Conservation (phyloP, 2,329 filamentous ascomycete genomes). For the Scytalidium sp. region DNA sequence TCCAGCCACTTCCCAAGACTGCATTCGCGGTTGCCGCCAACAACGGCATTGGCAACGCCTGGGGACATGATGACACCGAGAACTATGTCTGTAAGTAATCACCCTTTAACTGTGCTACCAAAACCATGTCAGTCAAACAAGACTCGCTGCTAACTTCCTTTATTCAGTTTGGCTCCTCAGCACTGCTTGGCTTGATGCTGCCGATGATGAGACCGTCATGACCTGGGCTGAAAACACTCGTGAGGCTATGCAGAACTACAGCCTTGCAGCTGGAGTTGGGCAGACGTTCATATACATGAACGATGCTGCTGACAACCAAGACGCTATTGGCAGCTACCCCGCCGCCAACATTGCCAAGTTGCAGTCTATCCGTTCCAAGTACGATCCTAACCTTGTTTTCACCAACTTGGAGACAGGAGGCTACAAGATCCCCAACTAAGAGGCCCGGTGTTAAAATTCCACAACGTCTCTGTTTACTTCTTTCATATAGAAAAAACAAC, state of each 20-base stretch:
- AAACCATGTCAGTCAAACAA: neutral
- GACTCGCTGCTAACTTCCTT: neutral
- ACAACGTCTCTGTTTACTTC: no score
- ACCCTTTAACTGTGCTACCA: neutral
- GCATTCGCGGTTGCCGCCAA: neutral
- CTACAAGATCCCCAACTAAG: constrained; percentile 10
- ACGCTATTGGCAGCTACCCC: constrained; percentile 31
- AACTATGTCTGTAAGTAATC: neutral
- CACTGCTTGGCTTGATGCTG: constrained; percentile 20
- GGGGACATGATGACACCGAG: neutral
- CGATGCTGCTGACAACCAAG: constrained; percentile 30
- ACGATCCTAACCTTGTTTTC: constrained; percentile 22
- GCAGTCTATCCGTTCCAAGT: constrained; percentile 18
- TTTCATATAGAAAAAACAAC: no score
- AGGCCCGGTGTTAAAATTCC: neutral
- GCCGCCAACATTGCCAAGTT: constrained; percentile 27
- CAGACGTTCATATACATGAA: constrained; percentile 36
- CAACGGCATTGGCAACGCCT: constrained; percentile 2
- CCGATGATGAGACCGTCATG: constrained; percentile 29
- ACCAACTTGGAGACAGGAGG: constrained; percentile 14
- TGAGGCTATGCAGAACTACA: constrained; percentile 19
- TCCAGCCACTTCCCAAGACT: neutral
- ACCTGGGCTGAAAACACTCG: constrained; percentile 20
- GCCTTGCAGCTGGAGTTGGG: constrained; percentile 26
- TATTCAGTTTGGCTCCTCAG: neutral